Conservation (phyloP, 2,329 filamentous ascomycete species). For the Trichoderma citrinoviride region DNA sequence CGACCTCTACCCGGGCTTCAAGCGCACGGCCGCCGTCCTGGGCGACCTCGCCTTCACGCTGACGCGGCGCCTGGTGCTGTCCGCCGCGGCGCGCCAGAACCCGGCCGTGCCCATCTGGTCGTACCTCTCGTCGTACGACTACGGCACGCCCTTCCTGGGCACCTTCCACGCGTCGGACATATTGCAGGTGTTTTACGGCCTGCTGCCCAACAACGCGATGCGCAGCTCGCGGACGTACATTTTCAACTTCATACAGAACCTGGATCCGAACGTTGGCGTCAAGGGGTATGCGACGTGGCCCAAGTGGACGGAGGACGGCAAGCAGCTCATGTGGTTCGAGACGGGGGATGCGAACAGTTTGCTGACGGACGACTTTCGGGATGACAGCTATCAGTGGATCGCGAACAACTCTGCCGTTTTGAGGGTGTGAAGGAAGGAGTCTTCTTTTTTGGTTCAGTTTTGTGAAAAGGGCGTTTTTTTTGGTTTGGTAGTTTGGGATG, state of each 20-base stretch:
- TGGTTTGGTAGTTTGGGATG: too few relatives aligned
- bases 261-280: conserved; percentile 64
- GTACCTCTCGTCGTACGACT: conserved; percentile 70
- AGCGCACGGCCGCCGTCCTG: conserved; percentile 70
- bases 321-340: conserved; percentile 51
- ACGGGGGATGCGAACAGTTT: conserved; percentile 33
- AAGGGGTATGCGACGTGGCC: conserved; percentile 42
- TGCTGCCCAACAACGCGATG: conserved; percentile 61
- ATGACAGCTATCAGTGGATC: conserved; percentile 32
- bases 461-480: too few relatives aligned
- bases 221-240: conserved; percentile 65
- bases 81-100: conserved; percentile 43
- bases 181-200: conserved; percentile 65
- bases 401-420: conserved; percentile 28
- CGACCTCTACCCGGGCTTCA: conserved; percentile 73
- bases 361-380: conserved; percentile 41
- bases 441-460: too few relatives aligned
- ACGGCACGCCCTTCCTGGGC: conserved; percentile 68
- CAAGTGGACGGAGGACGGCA: conserved; percentile 42
- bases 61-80: conserved; percentile 63
- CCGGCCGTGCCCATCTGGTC: conserved; percentile 68
- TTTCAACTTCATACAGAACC: conserved; percentile 65
- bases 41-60: conserved; percentile 76
- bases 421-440: conserved; percentile 27
- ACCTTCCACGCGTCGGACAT: conserved; percentile 74